Evolutionary conservation across 441 rosid genomes (phyloP).

Genomic region (Gossypium lobatum): DNA sequence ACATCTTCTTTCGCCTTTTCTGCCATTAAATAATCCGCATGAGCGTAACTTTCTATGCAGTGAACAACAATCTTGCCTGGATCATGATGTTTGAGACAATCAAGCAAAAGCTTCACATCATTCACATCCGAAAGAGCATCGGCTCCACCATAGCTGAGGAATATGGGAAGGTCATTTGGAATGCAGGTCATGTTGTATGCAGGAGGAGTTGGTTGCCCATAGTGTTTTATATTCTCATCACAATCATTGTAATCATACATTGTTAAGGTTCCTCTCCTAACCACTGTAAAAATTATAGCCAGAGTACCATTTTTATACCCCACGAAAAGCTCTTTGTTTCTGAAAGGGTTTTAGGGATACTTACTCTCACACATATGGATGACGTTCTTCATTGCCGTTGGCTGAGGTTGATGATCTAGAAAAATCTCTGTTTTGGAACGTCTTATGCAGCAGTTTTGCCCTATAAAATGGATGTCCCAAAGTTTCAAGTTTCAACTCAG

Average conservation of each 20-base stretch:
- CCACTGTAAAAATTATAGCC: conserved; percentile 22
- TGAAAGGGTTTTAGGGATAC: conserved; percentile 7
- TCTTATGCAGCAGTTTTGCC: conserved; percentile 54
- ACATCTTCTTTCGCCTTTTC: conserved; percentile 29
- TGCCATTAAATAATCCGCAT: conserved; percentile 29
- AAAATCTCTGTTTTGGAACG: conserved; percentile 26
- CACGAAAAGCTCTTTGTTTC: background rate
- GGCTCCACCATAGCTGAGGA: conserved; percentile 30
- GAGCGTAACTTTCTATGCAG: conserved; percentile 23
- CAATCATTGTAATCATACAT: conserved; percentile 34
- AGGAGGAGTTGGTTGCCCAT: conserved; percentile 41
- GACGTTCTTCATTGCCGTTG: conserved; percentile 48
- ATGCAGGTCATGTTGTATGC: conserved; percentile 35
- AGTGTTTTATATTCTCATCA: conserved; percentile 31
- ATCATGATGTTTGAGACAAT: conserved; percentile 22
- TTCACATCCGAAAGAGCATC: conserved; percentile 31
- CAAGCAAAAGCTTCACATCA: conserved; percentile 24
- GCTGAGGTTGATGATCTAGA: conserved; percentile 45
- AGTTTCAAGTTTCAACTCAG: background rate
- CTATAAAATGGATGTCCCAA: conserved; percentile 17
- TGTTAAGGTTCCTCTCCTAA: conserved; percentile 32
- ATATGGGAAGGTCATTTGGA: conserved; percentile 32
- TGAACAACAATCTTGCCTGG: conserved; percentile 23
- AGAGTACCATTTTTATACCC: background rate
- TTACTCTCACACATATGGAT: conserved; percentile 52